Base-by-base conservation (phyloP, 345 rosid genomes). In the Theobroma cacao region DNA sequence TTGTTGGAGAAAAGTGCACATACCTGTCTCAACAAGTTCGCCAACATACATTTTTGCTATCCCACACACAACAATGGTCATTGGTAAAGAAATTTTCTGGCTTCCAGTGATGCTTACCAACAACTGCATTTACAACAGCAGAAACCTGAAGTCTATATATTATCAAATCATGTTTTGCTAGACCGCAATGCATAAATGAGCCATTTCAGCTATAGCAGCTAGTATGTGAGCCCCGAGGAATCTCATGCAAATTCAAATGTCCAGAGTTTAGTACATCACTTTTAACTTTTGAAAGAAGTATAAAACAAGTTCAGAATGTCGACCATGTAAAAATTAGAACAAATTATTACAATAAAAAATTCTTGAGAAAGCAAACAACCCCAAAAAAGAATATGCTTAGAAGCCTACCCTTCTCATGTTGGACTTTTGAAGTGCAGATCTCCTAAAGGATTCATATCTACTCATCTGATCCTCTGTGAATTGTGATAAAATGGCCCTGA, bases 1-100 rank as follows among this genome's bases (percentile, higher is more conserved):
- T 22, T 2, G 28, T 8, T 2, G 4, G 22, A 24, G 43, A n/a
- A 74, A 38, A 41, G 24, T 30, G 60, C 38, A 75, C 2, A 3
- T 63, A 92, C 99, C 98, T 86, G 92, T 93, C 86, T 97, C 99
- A 36, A 97, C 87, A 65, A 94, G 94, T 78, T 97, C 98, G n/a
- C 98, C 98, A n/a, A 94, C 99, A 84, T 94, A 97, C 99, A 97
- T 91, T 86, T 97, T 97, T 10, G 97, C 96, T 41, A 97, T 94
- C 68, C 98, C 98, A 75, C 97, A 94, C 62, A 89, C 92, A 6
- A 87, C 98, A 52, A 93, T 97, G 3, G 91, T 91, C 89, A 97
- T 88, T 18, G 98, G 99, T 75, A 90, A 82, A 13, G 88, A 74
- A 62, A 91, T 84, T 85, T 94, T 97, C 86, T 97, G 99, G 85